Conservation (phyloP, 2,329 filamentous ascomycete genomes). For the Waltergamsia citrina region DNA sequence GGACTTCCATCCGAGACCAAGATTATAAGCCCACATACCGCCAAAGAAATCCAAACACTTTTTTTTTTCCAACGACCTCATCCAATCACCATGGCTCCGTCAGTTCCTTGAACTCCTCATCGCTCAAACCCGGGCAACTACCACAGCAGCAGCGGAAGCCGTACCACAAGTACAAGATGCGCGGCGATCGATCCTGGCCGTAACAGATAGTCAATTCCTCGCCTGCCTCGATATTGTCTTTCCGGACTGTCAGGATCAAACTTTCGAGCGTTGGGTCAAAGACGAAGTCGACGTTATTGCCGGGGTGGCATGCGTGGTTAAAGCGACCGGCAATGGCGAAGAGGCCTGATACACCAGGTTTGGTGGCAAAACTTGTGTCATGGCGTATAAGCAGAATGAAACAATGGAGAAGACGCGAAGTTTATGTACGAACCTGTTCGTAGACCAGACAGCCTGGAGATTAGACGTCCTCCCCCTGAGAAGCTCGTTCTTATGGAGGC, state of each 20-base stretch:
- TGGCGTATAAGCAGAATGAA: background rate
- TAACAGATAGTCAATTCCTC: constrained; percentile 45
- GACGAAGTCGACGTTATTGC: constrained; percentile 31
- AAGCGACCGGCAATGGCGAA: constrained; percentile 45
- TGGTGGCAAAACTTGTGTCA: constrained; percentile 16
- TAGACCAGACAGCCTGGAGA: constrained; percentile 28
- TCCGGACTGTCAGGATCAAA: constrained; percentile 30
- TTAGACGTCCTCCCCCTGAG: constrained; percentile 13
- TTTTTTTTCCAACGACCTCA: too few relatives aligned
- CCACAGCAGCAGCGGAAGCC: constrained; percentile 45
- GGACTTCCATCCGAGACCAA: too few relatives aligned
- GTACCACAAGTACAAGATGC: constrained; percentile 30
- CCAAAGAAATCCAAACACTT: too few relatives aligned
- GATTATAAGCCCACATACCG: too few relatives aligned
- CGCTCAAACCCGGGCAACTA: constrained; percentile 23
- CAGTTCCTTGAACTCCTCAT: constrained; percentile 6
- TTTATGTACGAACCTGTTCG: constrained; percentile 28
- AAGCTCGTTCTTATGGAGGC: constrained; percentile 25
- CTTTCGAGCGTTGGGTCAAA: constrained; percentile 22
- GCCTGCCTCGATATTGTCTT: constrained; percentile 25
- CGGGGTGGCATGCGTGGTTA: constrained; percentile 44
- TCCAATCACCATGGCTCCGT: background rate
- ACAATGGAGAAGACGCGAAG: background rate
- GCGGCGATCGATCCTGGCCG: constrained; percentile 20
- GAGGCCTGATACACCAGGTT: constrained; percentile 21